A percentile compares a stretch with the other conserved stretches of the same genome.
phyloP scores from a whole-genome alignment of 2,329 filamentous ascomycete species.

The Paecilomyces dactylethromorphus region DNA sequence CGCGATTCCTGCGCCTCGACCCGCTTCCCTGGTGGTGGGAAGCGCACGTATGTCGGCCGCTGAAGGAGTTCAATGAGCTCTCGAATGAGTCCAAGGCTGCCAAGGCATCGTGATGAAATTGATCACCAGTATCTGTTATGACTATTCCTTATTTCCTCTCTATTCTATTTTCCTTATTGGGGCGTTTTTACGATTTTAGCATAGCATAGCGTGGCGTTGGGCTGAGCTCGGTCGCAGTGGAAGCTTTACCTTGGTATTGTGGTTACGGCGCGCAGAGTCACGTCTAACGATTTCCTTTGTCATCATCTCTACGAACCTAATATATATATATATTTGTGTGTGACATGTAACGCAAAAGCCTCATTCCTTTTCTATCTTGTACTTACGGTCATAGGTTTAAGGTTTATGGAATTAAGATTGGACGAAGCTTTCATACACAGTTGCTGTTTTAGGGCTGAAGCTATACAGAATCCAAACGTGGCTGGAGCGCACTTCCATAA shows the following conservation, averaged over 20 bases:
- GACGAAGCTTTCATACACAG: too few species aligned
- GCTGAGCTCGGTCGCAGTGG: neutral
- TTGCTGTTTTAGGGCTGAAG: neutral
- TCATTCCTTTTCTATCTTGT: neutral
- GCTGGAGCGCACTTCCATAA: neutral
- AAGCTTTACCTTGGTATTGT: neutral
- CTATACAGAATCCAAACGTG: neutral
- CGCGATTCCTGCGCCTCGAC: conserved; percentile 49
- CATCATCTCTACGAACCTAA: neutral
- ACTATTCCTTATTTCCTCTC: neutral
- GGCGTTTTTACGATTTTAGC: neutral
- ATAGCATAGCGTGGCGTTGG: neutral
- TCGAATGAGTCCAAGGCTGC: neutral
- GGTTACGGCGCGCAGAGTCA: neutral
- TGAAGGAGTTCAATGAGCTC: conserved; percentile 13
- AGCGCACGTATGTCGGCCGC: conserved; percentile 52
- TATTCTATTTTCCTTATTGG: neutral
- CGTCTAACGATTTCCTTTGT: neutral
- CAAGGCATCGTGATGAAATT: neutral
- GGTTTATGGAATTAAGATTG: too few species aligned
- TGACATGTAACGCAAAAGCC: neutral
- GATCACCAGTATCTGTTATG: neutral
- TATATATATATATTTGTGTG: too few species aligned
- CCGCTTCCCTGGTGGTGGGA: conserved; percentile 53
- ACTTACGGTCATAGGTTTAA: neutral